Evolutionary conservation across 306 rosid genomes (phyloP).

Genomic region (Lathyrus oleraceus): DNA sequence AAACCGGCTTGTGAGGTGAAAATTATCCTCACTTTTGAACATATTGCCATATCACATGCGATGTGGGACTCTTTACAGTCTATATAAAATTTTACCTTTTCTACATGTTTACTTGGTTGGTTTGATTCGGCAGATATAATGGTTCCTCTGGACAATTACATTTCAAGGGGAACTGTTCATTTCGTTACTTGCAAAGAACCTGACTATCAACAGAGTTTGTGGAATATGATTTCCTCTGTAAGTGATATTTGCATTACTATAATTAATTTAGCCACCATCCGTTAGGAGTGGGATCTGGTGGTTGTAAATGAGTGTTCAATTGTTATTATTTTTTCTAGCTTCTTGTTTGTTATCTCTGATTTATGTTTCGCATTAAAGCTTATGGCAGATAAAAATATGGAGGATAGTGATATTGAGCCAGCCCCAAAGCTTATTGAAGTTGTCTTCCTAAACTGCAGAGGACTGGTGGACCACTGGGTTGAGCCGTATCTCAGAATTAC

Average conservation of each 20-base stretch:
- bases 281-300: conserved; percentile 7
- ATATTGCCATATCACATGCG: too few relatives aligned
- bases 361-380: conserved; percentile 47
- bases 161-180: conserved; percentile 87
- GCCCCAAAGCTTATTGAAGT: conserved; percentile 93
- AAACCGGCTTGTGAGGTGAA: too few relatives aligned
- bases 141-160: conserved; percentile 92
- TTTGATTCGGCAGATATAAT: conserved; percentile 64
- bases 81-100: neutral
- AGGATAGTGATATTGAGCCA: conserved; percentile 85
- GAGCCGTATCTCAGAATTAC: conserved; percentile 86
- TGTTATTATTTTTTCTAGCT: conserved; percentile 13
- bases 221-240: conserved; percentile 92
- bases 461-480: conserved; percentile 96
- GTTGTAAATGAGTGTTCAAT: conserved; percentile 5
- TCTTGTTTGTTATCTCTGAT: conserved; percentile 21
- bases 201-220: conserved; percentile 88
- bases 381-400: conserved; percentile 81
- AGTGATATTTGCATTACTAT: conserved; percentile 42
- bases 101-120: neutral
- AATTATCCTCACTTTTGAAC: too few relatives aligned
- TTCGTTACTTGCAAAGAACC: conserved; percentile 80
- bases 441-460: conserved; percentile 85
- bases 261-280: conserved; percentile 14
- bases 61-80: too few relatives aligned